Conservation (phyloP, 257 asterid species). For the Petunia axillaris region DNA sequence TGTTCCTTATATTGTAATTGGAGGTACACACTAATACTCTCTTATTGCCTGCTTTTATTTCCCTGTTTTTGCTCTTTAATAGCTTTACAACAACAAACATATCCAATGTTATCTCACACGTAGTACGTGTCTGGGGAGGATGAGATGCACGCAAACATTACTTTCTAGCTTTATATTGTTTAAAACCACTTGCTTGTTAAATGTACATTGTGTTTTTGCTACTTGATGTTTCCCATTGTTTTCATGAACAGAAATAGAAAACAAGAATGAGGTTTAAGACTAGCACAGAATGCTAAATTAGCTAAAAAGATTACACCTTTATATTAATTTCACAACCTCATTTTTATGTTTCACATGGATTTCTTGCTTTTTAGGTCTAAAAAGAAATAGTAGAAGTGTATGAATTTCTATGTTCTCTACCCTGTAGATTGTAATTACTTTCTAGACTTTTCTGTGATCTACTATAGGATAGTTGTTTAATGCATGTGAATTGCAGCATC, state of each 20-base stretch:
- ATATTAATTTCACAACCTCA: no score
- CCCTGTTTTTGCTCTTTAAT: neutral
- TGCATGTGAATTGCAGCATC: neutral
- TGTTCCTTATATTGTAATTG: slow-evolving; percentile 81
- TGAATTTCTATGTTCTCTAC: no score
- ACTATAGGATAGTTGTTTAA: neutral
- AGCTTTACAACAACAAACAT: neutral
- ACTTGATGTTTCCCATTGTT: neutral
- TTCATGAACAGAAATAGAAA: no score
- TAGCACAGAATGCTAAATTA: neutral
- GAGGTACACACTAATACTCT: slow-evolving; percentile 53
- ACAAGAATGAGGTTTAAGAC: no score
- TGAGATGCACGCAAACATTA: no score
- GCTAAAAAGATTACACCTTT: neutral
- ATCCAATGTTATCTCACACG: no score
- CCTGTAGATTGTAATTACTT: neutral
- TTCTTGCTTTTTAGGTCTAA: no score
- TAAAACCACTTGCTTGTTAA: neutral
- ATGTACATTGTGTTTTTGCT: neutral
- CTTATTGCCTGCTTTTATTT: neutral
- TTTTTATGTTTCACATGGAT: no score
- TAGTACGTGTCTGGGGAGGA: no score
- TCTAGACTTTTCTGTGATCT: no score
- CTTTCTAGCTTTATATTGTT: neutral
- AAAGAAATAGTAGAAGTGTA: no score